Evolutionary conservation across 225 moss, liverwort and hornwort species (phyloP), one percentile per base, ranked within the genome.

Genomic region (Anthoceros angustus): DNA sequence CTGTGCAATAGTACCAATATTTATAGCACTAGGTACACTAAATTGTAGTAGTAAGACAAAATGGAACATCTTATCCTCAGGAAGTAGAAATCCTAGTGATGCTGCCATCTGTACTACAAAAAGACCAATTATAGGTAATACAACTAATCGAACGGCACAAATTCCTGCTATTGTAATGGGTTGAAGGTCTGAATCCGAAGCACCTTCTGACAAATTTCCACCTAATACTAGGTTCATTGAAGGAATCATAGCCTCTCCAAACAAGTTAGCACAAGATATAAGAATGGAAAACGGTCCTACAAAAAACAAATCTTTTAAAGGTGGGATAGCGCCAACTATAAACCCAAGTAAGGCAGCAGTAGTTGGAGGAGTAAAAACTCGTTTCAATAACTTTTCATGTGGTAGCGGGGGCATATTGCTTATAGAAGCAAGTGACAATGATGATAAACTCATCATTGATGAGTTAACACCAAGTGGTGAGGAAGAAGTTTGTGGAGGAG

Each of bases 11-110:
- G 86, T 92, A 6, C 92, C 92, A 42, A 88, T 72, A 60, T 88
- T 88, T 12, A 92, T 86, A 66, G 83, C 81, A 0, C 81, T 85
- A 2, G 88, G 88, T 86, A 92, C 84, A 43, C 82, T 83, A 67
- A 75, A 88, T 61, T 92, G 86, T 3, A 92, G 62, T 70, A 92
- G 68, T 25, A 92, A 81, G 0, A 88, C 86, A 64, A 92, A 86
- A 0, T 71, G 74, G 66, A 88, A 92, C 20, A 92, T 9, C 5
- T 74, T 70, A 68, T 92, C 88, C 2, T 32, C 15, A 6, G 86
- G 84, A 66, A 86, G 69, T 6, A 48, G 5, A 39, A 88, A 46
- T 7, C 75, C 79, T 48, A 77, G 64, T 5, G 25, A 76, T 41
- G 46, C 45, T 0, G 65, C 72, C 41, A 64, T 69, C 25, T 63